Base-by-base conservation (phyloP, 2,329 filamentous ascomycete genomes). In the Aureobasidium sp. region DNA sequence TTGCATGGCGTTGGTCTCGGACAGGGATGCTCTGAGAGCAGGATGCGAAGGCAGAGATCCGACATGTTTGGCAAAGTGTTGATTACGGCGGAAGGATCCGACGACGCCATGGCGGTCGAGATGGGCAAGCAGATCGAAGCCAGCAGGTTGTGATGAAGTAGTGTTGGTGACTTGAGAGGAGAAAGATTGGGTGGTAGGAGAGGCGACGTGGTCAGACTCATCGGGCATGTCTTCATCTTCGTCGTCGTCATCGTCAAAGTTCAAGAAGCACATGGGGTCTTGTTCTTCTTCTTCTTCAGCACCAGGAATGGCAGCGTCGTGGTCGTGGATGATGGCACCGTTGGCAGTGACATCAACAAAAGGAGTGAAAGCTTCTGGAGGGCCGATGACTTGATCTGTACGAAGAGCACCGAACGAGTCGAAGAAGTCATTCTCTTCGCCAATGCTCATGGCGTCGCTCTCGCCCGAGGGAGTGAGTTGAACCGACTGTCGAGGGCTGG, bases 51-150 rank as follows among this genome's bases (percentile, higher is more conserved):
- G 64, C 78, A 83, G 72, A 71, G 65, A 78, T 74, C 67, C 78
- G 74, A 68, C 77, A 67, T 62, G 78, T 69, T 67, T 80, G 73
- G 69, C 82, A 75, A 63, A 76, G 71, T 68, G 75, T 67, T 81
- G 78, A 64, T 82, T 81, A 43, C 76, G 78, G 60, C 88, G 88
- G 78, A 94, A 95, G 1, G 89, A 87, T 38, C 88, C 88, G 37
- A 94, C 88, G 15, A 87, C 83, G 60, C 85, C 82, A 27, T 64
- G 69, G 3, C 66, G 65, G 67, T 87, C 84, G 40, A 91, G 83
- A 65, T 87, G 85, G 58, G 80, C 79, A n/a, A 88, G 74, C 59
- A 87, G 79, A 27, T 80, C 60, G 15, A 57, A 51, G 11, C 61
- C 61, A 37, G 33, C 38, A 27, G 45, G 43, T 49, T 58, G 55